These are phyloP conservation scores for Sporothrix mexicana DNA, from an alignment of 2,329 filamentous ascomycete genomes.

Conservation along the genomic window DNA sequence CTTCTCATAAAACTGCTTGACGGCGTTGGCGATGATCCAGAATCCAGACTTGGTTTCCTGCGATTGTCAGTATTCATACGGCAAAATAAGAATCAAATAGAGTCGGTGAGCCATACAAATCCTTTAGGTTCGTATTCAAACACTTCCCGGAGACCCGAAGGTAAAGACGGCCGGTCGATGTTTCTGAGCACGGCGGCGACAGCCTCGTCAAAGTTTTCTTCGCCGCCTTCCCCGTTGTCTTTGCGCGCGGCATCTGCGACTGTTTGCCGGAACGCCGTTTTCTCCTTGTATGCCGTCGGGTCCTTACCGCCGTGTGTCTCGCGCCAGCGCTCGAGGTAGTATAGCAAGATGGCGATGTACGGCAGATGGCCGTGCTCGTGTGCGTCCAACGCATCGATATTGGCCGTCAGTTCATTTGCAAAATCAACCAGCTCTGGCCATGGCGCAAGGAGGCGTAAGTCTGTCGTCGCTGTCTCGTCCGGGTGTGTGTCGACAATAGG, in stretches of 20 bases:
- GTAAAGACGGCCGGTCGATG: constrained; percentile 71
- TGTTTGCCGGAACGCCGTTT: constrained; percentile 77
- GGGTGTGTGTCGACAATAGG: constrained; percentile 96
- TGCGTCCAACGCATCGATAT: constrained; percentile 72
- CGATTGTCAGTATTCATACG: not conserved
- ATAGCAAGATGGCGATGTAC: constrained; percentile 79
- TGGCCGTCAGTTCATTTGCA: constrained; percentile 66
- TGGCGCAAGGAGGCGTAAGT: constrained; percentile 81
- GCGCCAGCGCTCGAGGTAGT: constrained; percentile 85
- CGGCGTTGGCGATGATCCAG: constrained; percentile 85
- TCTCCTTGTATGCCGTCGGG: constrained; percentile 81
- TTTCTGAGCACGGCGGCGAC: constrained; percentile 85
- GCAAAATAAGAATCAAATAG: not conserved
- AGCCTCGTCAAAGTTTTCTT: constrained; percentile 97
- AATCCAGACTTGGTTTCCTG: constrained; percentile 62
- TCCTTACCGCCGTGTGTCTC: constrained; percentile 67
- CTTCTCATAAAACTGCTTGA: constrained; percentile 75
- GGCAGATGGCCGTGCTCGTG: constrained; percentile 92
- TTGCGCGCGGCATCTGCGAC: constrained; percentile 72
- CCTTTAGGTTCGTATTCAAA: constrained; percentile 65
- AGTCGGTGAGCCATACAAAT: constrained; percentile 22
- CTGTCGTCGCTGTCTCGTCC: constrained; percentile 80
- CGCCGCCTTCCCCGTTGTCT: constrained; percentile 79
- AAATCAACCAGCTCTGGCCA: constrained; percentile 83
- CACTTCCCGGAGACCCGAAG: constrained; percentile 74